phyloP scores from a whole-genome alignment of 805 yeast species.

The Metschnikowia proteae region DNA sequence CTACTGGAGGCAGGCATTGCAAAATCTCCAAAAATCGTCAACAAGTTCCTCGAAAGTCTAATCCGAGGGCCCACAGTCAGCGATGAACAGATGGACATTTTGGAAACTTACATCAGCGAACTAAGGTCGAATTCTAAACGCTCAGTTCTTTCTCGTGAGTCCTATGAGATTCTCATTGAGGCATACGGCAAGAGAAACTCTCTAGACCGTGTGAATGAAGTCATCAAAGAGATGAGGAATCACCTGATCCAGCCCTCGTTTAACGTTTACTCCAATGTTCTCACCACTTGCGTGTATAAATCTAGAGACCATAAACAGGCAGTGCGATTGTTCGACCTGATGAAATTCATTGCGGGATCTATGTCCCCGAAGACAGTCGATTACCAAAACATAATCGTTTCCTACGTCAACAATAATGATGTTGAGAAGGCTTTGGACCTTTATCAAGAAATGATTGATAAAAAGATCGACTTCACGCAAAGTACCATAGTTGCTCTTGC shows the following conservation, averaged over 20 bases:
- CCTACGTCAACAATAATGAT: constrained; percentile 59
- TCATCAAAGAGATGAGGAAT: constrained; percentile 36
- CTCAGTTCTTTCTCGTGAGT: constrained; percentile 31
- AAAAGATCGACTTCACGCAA: constrained; percentile 29
- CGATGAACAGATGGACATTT: constrained; percentile 19
- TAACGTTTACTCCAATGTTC: constrained; percentile 50
- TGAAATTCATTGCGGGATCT: constrained; percentile 70
- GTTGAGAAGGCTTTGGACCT: constrained; percentile 74
- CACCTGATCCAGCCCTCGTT: constrained; percentile 40
- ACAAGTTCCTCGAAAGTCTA: constrained; percentile 36
- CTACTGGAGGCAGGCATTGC: constrained; percentile 31
- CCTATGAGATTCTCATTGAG: constrained; percentile 44
- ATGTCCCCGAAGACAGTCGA: constrained; percentile 66
- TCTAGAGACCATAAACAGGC: constrained; percentile 56
- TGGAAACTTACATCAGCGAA: constrained; percentile 33
- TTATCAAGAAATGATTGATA: constrained; percentile 59
- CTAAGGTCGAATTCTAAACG: constrained; percentile 20
- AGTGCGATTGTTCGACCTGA: constrained; percentile 68
- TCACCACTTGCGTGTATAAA: constrained; percentile 58
- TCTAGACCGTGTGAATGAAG: constrained; percentile 36
- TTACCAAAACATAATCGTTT: constrained; percentile 67
- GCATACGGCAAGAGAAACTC: constrained; percentile 42
- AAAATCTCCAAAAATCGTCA: constrained; percentile 30
- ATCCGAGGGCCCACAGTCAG: constrained; percentile 22
- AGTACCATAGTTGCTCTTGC: constrained; percentile 53